Conservation (phyloP, 2,329 filamentous ascomycete species). For the Cladophialophora psammophila region DNA sequence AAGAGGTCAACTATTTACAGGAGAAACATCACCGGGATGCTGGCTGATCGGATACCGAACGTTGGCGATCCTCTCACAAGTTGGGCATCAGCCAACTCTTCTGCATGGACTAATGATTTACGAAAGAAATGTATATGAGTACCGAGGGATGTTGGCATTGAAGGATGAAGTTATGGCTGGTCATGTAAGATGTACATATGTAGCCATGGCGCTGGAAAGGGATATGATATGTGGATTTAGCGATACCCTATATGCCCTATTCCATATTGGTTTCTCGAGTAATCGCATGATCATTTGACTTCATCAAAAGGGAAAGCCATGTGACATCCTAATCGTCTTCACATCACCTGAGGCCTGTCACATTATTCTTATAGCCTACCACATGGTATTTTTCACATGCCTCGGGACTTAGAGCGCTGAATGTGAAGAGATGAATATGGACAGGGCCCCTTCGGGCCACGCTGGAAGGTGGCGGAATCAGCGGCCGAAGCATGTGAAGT, state of each 20-base stretch:
- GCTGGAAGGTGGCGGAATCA: neutral
- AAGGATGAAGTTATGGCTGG: neutral
- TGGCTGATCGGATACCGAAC: neutral
- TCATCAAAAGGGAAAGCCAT: neutral
- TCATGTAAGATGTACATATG: neutral
- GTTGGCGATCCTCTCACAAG: neutral
- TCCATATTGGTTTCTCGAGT: neutral
- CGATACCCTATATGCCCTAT: neutral
- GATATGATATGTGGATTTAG: slow-evolving; percentile 1
- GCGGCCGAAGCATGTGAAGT: slow-evolving; percentile 8
- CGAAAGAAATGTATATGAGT: neutral
- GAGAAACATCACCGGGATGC: neutral
- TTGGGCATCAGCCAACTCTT: neutral
- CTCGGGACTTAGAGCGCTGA: neutral
- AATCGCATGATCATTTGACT: neutral
- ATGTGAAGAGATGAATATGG: neutral
- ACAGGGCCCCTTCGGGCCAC: neutral
- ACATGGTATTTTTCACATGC: slow-evolving; percentile 3
- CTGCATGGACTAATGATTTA: neutral
- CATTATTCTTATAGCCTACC: neutral
- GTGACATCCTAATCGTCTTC: neutral
- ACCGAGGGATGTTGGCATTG: neutral
- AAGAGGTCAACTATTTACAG: neutral
- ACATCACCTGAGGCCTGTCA: neutral
- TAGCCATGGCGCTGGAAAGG: neutral